Evolutionary conservation across 768 basidiomycete genomes (phyloP).

Genomic region (Kwoniella shandongensis): DNA sequence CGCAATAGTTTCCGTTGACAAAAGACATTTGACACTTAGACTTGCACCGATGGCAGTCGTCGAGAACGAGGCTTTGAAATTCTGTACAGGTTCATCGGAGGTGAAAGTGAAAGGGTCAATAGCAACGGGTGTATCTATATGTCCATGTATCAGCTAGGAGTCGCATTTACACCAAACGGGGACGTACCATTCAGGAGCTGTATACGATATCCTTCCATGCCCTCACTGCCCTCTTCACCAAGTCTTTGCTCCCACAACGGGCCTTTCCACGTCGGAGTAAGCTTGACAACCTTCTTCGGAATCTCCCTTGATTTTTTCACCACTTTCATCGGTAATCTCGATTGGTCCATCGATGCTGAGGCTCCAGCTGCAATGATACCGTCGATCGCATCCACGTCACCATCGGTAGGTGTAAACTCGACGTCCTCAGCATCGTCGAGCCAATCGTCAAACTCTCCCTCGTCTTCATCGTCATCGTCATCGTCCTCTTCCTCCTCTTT

Average conservation of each 20-base stretch:
- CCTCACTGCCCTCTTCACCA: conserved; percentile 67
- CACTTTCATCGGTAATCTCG: conserved; percentile 31
- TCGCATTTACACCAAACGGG: neutral
- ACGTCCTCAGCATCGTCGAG: conserved; percentile 72
- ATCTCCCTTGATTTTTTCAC: conserved; percentile 38
- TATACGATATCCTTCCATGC: conserved; percentile 72
- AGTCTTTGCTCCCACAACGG: conserved; percentile 74
- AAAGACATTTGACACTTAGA: conserved; percentile 27
- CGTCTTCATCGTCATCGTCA: conserved; percentile 61
- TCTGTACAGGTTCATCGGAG: conserved; percentile 25
- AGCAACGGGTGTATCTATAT: conserved; percentile 41
- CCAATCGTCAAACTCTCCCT: conserved; percentile 78
- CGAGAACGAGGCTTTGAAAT: conserved; percentile 30
- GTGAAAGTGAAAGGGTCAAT: conserved; percentile 50
- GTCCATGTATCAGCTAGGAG: neutral
- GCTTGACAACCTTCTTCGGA: conserved; percentile 68
- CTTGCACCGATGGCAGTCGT: conserved; percentile 27
- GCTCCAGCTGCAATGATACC: neutral
- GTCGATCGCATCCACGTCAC: conserved; percentile 17
- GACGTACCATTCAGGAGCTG: conserved; percentile 78
- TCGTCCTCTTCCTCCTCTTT: conserved; percentile 45
- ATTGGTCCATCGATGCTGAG: conserved; percentile 12
- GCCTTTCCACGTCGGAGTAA: conserved; percentile 78
- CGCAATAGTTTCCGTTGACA: conserved; percentile 19
- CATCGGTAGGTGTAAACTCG: conserved; percentile 50